Conservation (phyloP, 2,329 filamentous ascomycete species). For the Fusarium globosum region DNA sequence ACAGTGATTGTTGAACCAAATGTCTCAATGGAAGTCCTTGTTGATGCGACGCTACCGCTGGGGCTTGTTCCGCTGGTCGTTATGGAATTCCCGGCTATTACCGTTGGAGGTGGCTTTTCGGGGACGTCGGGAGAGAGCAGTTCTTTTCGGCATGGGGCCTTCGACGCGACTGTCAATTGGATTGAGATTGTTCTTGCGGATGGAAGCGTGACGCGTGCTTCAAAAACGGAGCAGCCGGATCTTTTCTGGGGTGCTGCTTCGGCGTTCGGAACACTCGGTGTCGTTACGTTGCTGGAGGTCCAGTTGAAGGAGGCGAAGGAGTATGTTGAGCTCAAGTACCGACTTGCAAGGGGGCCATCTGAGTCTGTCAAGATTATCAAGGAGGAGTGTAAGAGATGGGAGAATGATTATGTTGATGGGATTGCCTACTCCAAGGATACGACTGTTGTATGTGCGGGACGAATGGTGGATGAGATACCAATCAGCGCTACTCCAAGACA, state of each 20-base stretch:
- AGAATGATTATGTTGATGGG: constrained; percentile 74
- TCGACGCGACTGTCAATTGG: constrained; percentile 69
- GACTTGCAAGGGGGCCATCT: constrained; percentile 55
- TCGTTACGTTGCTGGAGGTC: constrained; percentile 72
- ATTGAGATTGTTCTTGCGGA: constrained; percentile 74
- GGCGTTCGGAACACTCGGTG: constrained; percentile 74
- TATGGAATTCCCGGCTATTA: constrained; percentile 80
- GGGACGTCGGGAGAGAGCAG: constrained; percentile 75
- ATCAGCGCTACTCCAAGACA: constrained; percentile 48
- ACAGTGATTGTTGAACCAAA: constrained; percentile 77
- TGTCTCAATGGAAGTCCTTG: constrained; percentile 73
- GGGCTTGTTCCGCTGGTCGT: constrained; percentile 73
- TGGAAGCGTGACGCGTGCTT: constrained; percentile 66
- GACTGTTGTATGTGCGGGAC: constrained; percentile 71
- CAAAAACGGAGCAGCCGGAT: constrained; percentile 64
- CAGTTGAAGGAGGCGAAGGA: constrained; percentile 64
- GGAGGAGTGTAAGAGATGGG: constrained; percentile 52
- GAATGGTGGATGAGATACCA: constrained; percentile 61
- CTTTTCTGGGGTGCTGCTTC: constrained; percentile 74
- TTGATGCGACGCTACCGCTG: constrained; percentile 65
- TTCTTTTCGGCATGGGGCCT: constrained; percentile 74
- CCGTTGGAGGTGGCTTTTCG: constrained; percentile 74
- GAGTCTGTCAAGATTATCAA: constrained; percentile 57
- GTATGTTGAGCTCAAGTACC: constrained; percentile 70
- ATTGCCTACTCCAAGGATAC: constrained; percentile 69